Evolutionary conservation across 768 basidiomycete species (phyloP).

Genomic region (Lanmaoa pseudosensibilis): DNA sequence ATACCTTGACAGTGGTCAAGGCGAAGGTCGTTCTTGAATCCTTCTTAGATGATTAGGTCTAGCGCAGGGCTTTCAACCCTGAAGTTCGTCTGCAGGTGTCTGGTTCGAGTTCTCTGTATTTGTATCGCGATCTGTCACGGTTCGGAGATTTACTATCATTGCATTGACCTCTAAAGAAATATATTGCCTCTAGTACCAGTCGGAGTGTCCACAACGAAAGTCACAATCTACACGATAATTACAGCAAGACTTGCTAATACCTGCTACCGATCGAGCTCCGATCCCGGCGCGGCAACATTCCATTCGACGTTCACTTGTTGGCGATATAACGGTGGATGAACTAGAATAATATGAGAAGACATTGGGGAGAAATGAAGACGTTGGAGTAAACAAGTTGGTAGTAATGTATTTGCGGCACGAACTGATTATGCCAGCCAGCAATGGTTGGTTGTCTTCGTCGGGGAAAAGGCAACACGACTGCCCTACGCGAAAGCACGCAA

Average conservation of each 20-base stretch:
- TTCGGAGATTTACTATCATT: not conserved
- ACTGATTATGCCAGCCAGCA: too few species aligned
- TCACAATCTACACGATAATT: not conserved
- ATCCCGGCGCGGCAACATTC: not conserved
- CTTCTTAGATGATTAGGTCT: constrained; percentile 2
- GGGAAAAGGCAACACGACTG: too few species aligned
- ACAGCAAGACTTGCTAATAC: too few species aligned
- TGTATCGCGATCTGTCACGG: not conserved
- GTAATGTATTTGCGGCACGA: too few species aligned
- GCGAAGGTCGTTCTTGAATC: constrained; percentile 15
- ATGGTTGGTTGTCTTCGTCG: too few species aligned
- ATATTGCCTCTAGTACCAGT: not conserved
- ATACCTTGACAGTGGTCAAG: constrained; percentile 4
- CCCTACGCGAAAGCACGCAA: not conserved
- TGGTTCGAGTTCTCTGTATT: not conserved
- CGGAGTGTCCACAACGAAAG: not conserved
- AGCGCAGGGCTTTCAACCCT: not conserved
- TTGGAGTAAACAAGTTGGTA: not conserved
- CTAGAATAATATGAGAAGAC: not conserved
- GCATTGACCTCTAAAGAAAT: not conserved
- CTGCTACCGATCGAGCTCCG: not conserved
- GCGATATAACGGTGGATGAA: not conserved
- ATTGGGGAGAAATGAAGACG: not conserved
- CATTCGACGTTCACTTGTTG: not conserved
- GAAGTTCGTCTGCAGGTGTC: not conserved